These are phyloP conservation scores for Hyaloscypha variabilis DNA, from an alignment of 495 filamentous ascomycete species.

Conservation along the genomic window DNA sequence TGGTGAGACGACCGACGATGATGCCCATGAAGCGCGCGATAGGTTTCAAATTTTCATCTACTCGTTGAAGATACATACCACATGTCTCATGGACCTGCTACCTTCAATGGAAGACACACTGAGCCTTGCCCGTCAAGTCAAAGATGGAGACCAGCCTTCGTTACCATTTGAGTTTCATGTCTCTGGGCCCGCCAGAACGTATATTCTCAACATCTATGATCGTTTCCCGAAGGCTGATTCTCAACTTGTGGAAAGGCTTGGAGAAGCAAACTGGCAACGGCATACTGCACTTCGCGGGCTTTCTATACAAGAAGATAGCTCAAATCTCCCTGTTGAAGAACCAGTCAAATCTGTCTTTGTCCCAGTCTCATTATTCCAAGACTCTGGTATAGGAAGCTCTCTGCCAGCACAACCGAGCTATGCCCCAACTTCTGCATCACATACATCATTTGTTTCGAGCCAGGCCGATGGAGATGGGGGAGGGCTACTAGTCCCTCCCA, in stretches of 20 bases:
- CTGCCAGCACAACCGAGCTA: slow-evolving; percentile 13
- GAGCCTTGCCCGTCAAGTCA: background rate
- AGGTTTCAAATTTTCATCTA: background rate
- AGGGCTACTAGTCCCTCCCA: slow-evolving; percentile 8
- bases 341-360: slow-evolving; percentile 4
- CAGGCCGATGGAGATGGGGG: slow-evolving; percentile 1
- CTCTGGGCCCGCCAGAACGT: slow-evolving; percentile 11
- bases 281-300: slow-evolving; percentile 10
- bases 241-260: slow-evolving; percentile 15
- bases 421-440: slow-evolving; percentile 9
- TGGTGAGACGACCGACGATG: background rate
- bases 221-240: slow-evolving; percentile 7
- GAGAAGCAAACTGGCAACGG: slow-evolving; percentile 22
- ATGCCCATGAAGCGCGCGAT: background rate
- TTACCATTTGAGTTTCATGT: slow-evolving; percentile 4
- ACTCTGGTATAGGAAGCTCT: slow-evolving; percentile 16
- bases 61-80: slow-evolving; percentile 9
- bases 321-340: background rate
- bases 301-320: background rate
- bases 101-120: slow-evolving; percentile 19
- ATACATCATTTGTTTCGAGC: slow-evolving; percentile 18
- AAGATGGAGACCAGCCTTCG: background rate
- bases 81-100: slow-evolving; percentile 22
- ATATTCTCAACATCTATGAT: slow-evolving; percentile 16
- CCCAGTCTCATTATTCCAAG: slow-evolving; percentile 15